phyloP scores from a whole-genome alignment of 371 early-diverging fungal species.

The Mortierella sp. region DNA sequence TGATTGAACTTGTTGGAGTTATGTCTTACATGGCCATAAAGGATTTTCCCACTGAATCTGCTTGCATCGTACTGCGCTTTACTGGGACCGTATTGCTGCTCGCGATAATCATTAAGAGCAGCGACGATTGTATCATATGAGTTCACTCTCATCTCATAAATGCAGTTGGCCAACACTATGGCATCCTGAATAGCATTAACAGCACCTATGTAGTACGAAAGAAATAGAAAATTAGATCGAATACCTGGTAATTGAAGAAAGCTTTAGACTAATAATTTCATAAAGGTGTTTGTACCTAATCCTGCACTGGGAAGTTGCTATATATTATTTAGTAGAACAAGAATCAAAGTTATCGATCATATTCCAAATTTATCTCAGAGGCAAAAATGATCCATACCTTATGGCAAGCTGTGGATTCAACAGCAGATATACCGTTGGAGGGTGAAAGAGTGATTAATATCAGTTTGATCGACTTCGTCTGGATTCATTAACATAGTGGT shows the following conservation, averaged over 20 bases:
- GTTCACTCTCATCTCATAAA: not conserved
- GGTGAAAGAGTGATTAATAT: not conserved
- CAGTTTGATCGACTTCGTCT: not conserved
- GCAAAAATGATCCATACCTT: not conserved
- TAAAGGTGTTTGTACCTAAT: not conserved
- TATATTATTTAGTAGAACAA: not conserved
- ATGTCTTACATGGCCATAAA: not conserved
- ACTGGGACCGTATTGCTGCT: not conserved
- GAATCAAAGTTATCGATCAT: not conserved
- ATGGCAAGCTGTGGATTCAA: not conserved
- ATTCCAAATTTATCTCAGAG: too few species aligned
- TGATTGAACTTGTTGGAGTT: too few species aligned
- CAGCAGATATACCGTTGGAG: not conserved
- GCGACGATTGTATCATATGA: not conserved
- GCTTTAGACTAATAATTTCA: too few species aligned
- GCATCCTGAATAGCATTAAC: too few species aligned
- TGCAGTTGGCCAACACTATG: too few species aligned
- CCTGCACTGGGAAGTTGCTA: not conserved
- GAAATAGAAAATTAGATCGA: too few species aligned
- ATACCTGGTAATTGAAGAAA: too few species aligned
- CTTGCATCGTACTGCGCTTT: not conserved
- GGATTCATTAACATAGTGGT: not conserved
- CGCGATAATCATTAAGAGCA: not conserved
- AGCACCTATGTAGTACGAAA: too few species aligned
- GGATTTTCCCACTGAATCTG: not conserved